Conservation (phyloP, 306 rosid species). For the Glycine latifolia region DNA sequence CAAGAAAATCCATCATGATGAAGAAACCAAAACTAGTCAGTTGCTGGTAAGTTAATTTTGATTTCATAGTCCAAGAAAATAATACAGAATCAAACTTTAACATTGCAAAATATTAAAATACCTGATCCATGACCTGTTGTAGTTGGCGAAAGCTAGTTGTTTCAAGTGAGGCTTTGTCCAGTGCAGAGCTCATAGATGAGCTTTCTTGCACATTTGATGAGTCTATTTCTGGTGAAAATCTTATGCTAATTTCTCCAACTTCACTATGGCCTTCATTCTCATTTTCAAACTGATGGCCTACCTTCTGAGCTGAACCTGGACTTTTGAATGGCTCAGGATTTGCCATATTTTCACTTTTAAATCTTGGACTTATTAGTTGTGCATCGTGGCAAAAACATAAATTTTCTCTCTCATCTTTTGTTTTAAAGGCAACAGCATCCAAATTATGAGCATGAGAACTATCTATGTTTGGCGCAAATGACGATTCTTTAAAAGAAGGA, state of each 20-base stretch:
- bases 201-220: slow-evolving; percentile 62
- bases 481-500: slow-evolving; percentile 58
- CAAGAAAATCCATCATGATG: slow-evolving; percentile 18
- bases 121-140: slow-evolving; percentile 73
- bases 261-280: slow-evolving; percentile 65
- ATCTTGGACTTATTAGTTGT: slow-evolving; percentile 47
- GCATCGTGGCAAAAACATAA: slow-evolving; percentile 38
- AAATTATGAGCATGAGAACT: slow-evolving; percentile 42
- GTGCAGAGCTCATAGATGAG: slow-evolving; percentile 62
- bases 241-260: slow-evolving; percentile 59
- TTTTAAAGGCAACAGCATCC: slow-evolving; percentile 47
- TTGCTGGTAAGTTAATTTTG: slow-evolving; percentile 27
- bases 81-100: slow-evolving; percentile 17
- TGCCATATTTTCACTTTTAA: slow-evolving; percentile 42
- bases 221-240: slow-evolving; percentile 59
- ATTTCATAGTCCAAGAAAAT: slow-evolving; percentile 33
- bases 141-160: slow-evolving; percentile 75
- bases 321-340: slow-evolving; percentile 40
- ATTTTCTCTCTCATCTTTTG: slow-evolving; percentile 48
- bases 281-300: slow-evolving; percentile 52
- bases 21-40: slow-evolving; percentile 30
- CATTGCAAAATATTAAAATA: slow-evolving; percentile 37
- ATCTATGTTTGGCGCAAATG: slow-evolving; percentile 54
- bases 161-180: slow-evolving; percentile 61
- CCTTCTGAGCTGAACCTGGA: slow-evolving; percentile 52